Evolutionary conservation across 257 asterid genomes (phyloP), one percentile per base, ranked within the genome.

Genomic region (Solanum medicagineum): DNA sequence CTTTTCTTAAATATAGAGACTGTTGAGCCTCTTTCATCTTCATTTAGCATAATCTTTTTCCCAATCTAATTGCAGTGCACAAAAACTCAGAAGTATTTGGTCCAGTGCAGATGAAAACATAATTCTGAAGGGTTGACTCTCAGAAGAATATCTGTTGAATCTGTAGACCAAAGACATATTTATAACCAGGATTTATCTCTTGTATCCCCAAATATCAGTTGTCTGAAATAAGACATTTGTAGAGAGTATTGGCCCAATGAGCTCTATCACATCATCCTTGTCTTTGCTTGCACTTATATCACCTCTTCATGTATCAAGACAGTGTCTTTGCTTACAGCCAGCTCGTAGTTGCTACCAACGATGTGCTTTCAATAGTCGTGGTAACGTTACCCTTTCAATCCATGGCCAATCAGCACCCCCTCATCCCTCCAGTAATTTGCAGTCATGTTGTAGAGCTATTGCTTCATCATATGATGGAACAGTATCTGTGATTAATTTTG

Each of bases 401-500:
- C 32, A 60, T 16, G 85, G 79, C 89, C 32, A 55, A 63, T 85
- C 45, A 71, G 36, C 88, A 60, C 66, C 87, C 88, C 45, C 53
- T 86, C 75, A 75, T 73, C 85, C 62, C 56, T 53, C 68, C 59
- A 55, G 80, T 69, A 62, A 81, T 73, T 88, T 44, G 87, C 88
- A 77, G 32, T 73, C 87, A 71, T 86, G 89, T 16, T 4, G 49
- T 81, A 74, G 80, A 75, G 86, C 91, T 70, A 19, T 89, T 62
- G 73, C 60, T 75, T 82, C 93, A 85, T 88, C 88, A 20, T 62
- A 86, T 79, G 92, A 91, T 36, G 99, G 88, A 77, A 69, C 88
- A 3, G 88, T 86, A 87, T 85, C 93, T 44, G 91, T 80, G 45
- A 84, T 92, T 60, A 82, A 87, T 81, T 89, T 93, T 74, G 97